These are phyloP conservation scores for Rhodotorula sp. DNA, from an alignment of 1,284 basidiomycete genomes.

Conservation along the genomic window DNA sequence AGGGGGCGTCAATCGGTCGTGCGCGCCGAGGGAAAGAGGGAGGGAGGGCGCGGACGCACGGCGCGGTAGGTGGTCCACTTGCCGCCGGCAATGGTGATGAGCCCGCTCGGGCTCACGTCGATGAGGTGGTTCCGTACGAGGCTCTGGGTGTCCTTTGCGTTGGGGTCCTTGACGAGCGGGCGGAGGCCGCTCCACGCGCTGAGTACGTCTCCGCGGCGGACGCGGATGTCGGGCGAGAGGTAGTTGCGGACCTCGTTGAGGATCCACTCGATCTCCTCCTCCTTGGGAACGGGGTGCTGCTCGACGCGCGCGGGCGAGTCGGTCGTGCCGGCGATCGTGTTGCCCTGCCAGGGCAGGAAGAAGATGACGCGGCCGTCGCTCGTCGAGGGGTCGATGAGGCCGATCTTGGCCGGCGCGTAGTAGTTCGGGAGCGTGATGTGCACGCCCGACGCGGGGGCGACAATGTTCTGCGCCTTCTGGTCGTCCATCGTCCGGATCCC, in stretches of 20 bases:
- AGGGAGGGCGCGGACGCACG: background rate
- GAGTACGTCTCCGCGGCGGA: conserved; percentile 93
- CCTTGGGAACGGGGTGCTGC: conserved; percentile 77
- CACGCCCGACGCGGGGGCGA: conserved; percentile 87
- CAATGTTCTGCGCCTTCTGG: conserved; percentile 78
- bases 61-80: conserved; percentile 95
- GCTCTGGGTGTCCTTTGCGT: conserved; percentile 76
- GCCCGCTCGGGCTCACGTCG: conserved; percentile 74
- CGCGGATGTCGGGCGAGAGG: conserved; percentile 87
- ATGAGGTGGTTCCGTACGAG: conserved; percentile 95
- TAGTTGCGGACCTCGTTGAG: conserved; percentile 88
- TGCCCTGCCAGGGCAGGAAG: conserved; percentile 98
- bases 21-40: background rate
- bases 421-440: conserved; percentile 98
- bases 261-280: conserved; percentile 97
- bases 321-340: conserved; percentile 95
- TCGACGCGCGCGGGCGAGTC: conserved; percentile 79
- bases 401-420: conserved; percentile 93
- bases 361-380: conserved; percentile 97
- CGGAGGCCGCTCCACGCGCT: conserved; percentile 92
- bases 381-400: conserved; percentile 90
- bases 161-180: conserved; percentile 84
- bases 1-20: background rate
- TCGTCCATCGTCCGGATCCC: conserved; percentile 83
- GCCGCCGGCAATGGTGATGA: conserved; percentile 93